Conservation (phyloP, 1,139 yeast species). For the Scheffersomyces illinoinensis region DNA sequence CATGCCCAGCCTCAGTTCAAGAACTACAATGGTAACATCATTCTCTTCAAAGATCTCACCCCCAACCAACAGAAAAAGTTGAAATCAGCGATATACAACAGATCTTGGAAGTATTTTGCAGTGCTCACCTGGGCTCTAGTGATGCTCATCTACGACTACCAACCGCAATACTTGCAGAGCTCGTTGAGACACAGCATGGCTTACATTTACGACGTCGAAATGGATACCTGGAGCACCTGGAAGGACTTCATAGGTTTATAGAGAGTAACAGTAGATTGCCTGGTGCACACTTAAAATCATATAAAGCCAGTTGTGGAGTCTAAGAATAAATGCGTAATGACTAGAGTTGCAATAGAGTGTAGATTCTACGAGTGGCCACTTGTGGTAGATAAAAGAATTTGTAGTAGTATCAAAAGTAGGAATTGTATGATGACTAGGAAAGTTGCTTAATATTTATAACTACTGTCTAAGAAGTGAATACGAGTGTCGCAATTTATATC, state of each 20-base stretch:
- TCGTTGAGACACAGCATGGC: conserved; percentile 73
- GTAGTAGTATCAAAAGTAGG: no score
- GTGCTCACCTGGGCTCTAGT: conserved; percentile 76
- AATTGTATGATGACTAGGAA: no score
- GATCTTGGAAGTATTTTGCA: conserved; percentile 66
- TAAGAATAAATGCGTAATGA: background rate
- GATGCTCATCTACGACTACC: conserved; percentile 68
- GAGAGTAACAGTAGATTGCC: background rate
- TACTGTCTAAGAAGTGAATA: no score
- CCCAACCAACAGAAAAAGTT: conserved; percentile 35
- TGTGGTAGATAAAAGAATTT: no score
- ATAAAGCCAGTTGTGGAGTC: background rate
- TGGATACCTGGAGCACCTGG: conserved; percentile 46
- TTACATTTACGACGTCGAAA: conserved; percentile 62
- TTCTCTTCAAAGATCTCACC: conserved; percentile 31
- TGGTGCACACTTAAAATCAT: background rate
- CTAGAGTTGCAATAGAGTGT: background rate
- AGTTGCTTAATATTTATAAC: no score
- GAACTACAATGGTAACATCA: conserved; percentile 19
- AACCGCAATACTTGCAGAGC: conserved; percentile 64
- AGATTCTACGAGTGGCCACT: background rate
- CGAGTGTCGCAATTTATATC: background rate
- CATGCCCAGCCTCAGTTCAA: conserved; percentile 38
- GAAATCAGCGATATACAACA: conserved; percentile 35
- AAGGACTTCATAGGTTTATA: conserved; percentile 41